Percentiles rank a stretch among this genome's conserved stretches.
phyloP scores from a whole-genome alignment of 495 filamentous ascomycete genomes.

The Neurospora terricola region DNA sequence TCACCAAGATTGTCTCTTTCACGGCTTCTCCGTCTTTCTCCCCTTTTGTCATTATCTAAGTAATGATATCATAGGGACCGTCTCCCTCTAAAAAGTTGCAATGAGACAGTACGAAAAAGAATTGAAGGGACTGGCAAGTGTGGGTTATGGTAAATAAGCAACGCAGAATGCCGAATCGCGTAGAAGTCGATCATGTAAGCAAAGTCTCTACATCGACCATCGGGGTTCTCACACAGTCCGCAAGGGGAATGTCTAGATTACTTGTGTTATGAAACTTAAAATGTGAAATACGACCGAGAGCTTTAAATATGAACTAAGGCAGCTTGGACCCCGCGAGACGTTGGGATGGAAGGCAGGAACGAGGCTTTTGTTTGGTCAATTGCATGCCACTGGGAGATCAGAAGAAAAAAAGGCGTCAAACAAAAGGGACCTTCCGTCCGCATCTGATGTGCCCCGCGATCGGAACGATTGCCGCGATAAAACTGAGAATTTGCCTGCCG shows the following conservation, averaged over 20 bases:
- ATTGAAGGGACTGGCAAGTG: neutral
- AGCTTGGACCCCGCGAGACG: neutral
- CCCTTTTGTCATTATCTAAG: neutral
- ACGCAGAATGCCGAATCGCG: neutral
- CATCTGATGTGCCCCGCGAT: neutral
- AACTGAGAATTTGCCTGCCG: neutral
- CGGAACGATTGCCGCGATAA: neutral
- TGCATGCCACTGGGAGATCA: neutral
- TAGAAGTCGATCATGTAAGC: neutral
- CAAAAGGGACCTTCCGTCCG: neutral
- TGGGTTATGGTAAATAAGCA: neutral
- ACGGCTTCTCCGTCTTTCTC: neutral
- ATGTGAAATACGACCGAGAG: neutral
- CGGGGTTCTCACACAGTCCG: neutral
- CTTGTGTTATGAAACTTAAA: neutral
- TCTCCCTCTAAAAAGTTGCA: neutral
- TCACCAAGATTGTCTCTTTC: neutral
- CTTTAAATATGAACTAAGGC: neutral
- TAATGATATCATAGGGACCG: neutral
- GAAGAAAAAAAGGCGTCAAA: neutral
- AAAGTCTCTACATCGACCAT: neutral
- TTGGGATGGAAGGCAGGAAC: neutral
- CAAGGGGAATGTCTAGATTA: neutral
- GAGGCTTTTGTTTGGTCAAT: neutral
- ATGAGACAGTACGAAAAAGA: neutral